Conservation (phyloP, 2,329 filamentous ascomycete genomes). For the Colletotrichum liriopes region DNA sequence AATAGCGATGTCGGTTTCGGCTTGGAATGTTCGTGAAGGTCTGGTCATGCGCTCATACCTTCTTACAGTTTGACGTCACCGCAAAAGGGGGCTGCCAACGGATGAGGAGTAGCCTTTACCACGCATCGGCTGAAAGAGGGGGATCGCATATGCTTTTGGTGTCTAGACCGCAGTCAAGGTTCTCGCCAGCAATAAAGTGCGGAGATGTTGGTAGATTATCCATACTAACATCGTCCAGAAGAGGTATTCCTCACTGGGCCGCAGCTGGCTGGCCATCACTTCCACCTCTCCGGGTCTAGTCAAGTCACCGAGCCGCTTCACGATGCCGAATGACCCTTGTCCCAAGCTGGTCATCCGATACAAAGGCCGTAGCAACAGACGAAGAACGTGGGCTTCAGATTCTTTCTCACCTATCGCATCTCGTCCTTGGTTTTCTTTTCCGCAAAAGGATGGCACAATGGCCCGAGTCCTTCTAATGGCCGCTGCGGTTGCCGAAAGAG, state of each 20-base stretch:
- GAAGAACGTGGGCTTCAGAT: not conserved
- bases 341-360: constrained; percentile 23
- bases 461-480: not conserved
- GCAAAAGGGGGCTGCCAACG: not conserved
- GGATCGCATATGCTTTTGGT: not conserved
- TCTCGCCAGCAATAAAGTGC: not conserved
- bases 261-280: not conserved
- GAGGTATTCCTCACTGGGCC: not conserved
- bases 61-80: constrained; percentile 7
- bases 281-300: constrained; percentile 11
- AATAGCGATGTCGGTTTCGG: constrained; percentile 17
- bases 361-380: not conserved
- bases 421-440: not conserved
- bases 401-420: constrained; percentile 26
- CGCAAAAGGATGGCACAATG: not conserved
- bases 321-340: constrained; percentile 10
- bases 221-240: constrained; percentile 4
- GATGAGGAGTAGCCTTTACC: constrained; percentile 14
- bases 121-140: constrained; percentile 36
- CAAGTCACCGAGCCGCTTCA: not conserved
- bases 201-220: not conserved
- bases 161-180: constrained; percentile 18
- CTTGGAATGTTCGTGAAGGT: constrained; percentile 19
- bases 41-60: not conserved
- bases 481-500: not conserved